Evolutionary conservation across 495 filamentous ascomycete genomes (phyloP), one percentile per base, ranked within the genome.

Genomic region (Penicillium tannophilum): DNA sequence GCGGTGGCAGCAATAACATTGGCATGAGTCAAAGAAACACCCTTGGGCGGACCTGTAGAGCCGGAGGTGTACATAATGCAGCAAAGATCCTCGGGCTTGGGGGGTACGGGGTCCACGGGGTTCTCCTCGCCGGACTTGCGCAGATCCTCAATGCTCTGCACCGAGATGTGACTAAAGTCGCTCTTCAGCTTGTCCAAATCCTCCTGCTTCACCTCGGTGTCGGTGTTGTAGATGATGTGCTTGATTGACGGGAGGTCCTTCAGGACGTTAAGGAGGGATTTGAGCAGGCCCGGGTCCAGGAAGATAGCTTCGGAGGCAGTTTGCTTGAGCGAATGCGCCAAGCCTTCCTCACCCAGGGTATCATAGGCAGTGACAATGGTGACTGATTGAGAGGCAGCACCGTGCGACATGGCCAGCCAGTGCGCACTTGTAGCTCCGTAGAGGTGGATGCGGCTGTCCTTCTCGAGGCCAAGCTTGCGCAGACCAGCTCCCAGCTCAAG

Each of bases 51-150:
- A 50, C 94, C 94, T 5, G 94, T 98, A n/a, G 93, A 96, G 44
- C 94, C 94, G 31, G 94, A 98, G 2, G 94, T 98, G 79, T 98
- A 98, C 94, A 98, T 98, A 73, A 98, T 96, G 71, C 94, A 97
- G 82, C 90, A 94, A 12, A 98, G 84, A 70, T 97, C 93, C 50
- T 97, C 90, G 2, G 90, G 82, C 26, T 79, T 74, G 4, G 94
- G 93, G 41, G 92, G 89, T 17, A 90, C 86, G 17, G 90, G 85
- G 9, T 97, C 93, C 46, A 86, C 84, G 9, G 84, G 86, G 68
- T 95, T 94, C 60, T 90, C 86, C 72, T 92, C 83, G 65, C 94
- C 94, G 44, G 90, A 77, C 75, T 94, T 87, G 60, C 84, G 73
- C 58, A 98, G 76, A 42, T 97, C 92, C 53, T 96, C 91, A 63